Evolutionary conservation across 805 yeast species (phyloP), one percentile per base, ranked within the genome.

Genomic region (Cyberlindnera veronae): DNA sequence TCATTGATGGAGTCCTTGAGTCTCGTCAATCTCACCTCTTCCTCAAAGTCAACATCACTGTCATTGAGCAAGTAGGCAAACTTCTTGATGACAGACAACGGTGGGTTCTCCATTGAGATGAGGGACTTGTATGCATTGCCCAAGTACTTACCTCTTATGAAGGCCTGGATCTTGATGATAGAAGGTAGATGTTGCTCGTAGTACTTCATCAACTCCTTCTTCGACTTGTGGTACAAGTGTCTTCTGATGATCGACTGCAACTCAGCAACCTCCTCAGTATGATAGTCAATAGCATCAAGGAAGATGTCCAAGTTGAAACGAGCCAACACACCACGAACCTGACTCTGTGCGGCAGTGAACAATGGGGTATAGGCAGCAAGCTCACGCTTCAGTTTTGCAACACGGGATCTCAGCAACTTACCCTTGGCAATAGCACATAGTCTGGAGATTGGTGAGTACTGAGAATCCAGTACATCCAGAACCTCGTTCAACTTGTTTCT

Each of bases 61-160:
- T 81, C 88, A 42, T 84, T 81, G 32, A 93, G 63, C 30, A 93
- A 62, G 50, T 78, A 76, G 3, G 90, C 84, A 62, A 89, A 93
- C 42, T 78, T 80, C 51, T 79, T 75, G 18, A 93, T 81, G 1
- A 87, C 84, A 23, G 80, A 64, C 35, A 93, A 63, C 0, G 95
- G 84, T 1, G 98, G 97, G 53, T 84, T 81, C 28, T 72, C 74
- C 59, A 76, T 79, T 9, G 76, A 72, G 35, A 86, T 76, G 41
- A 93, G 66, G 3, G 85, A 76, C 44, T 74, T 75, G 62, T 87
- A 93, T 2, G 95, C 93, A 24, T 68, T 71, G 11, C 81, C 81
- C 43, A 83, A 81, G 39, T 77, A 74, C 49, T 72, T 69, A 23
- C 88, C 81, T 41, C 89, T 74, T 41, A 91, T 72, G 28, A 69